Conservation (phyloP, 1,139 yeast genomes). For the Candida neerlandica region DNA sequence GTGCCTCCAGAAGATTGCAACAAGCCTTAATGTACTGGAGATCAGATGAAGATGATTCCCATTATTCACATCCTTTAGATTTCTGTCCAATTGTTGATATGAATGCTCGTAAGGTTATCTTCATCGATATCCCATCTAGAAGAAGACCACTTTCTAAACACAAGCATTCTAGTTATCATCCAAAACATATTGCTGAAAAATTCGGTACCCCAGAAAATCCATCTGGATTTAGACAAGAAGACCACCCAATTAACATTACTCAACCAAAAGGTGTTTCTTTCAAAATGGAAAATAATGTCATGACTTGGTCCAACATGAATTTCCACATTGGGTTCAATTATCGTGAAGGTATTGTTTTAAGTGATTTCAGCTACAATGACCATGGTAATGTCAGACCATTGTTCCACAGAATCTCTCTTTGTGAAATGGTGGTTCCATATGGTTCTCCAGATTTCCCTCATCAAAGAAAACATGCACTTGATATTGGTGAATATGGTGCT, state of each 20-base stretch:
- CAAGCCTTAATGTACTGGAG: conserved; percentile 82
- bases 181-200: conserved; percentile 60
- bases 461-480: conserved; percentile 91
- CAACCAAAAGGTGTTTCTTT: conserved; percentile 86
- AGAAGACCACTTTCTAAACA: conserved; percentile 72
- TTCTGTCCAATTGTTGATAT: conserved; percentile 83
- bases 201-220: conserved; percentile 54
- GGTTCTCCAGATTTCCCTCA: conserved; percentile 90
- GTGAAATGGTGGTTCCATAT: conserved; percentile 90
- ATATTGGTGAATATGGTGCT: conserved; percentile 86
- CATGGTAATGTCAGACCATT: conserved; percentile 71
- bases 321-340: conserved; percentile 82
- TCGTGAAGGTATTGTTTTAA: conserved; percentile 81
- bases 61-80: conserved; percentile 81
- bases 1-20: conserved; percentile 71
- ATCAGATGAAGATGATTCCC: conserved; percentile 77
- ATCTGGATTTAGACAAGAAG: conserved; percentile 57
- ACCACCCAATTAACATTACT: conserved; percentile 63
- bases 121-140: conserved; percentile 71
- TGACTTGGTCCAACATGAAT: conserved; percentile 76
- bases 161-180: conserved; percentile 71
- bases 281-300: conserved; percentile 65
- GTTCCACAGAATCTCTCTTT: conserved; percentile 75
- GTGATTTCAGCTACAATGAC: conserved; percentile 72
- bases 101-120: conserved; percentile 66